Evolutionary conservation across 768 basidiomycete genomes (phyloP), one percentile per base, ranked within the genome.

Genomic region (Naganishia randhawae): DNA sequence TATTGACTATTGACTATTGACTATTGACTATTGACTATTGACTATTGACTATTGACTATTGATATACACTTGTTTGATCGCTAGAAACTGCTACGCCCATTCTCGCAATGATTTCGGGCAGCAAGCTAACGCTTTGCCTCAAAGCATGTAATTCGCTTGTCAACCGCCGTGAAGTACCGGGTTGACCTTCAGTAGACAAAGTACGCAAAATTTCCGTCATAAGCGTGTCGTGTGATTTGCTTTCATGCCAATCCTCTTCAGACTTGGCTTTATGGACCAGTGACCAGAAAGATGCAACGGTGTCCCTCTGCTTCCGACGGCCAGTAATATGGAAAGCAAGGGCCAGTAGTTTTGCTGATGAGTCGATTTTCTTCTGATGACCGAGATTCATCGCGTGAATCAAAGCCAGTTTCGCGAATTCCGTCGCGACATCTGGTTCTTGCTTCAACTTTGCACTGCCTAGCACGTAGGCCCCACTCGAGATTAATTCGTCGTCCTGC

Each of bases 401-500:
- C 37, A 61, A 25, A 7, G 57, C 57, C 37, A 61, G 22, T 41
- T 39, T 61, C 35, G 35, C 57, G 16, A 61, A 61, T 14, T 61
- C 22, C 37, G 41, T 31, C n/a, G 57, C 57, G 5, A 25, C 37
- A 2, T 41, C 57, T 14, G 57, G 22, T 4, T 61, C 25, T 19
- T 29, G 19, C 22, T 41, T 41, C 57, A 61, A 16, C 1, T 42
- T 39, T 16, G 35, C 37, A 19, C 57, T 39, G 25, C 39, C 57
- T 29, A 61, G 57, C 35, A 61, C 57, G 27, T 61, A 37, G 25
- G 57, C 57, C n/a, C 52, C 65, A 11, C 50, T 65, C 27, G 27
- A 70, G 22, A 70, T 52, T 35, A 63, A 25, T 29, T 66, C 65
- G 57, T 66, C 65, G 50, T 70, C 69, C 19, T 54, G 65, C 10